Evolutionary conservation across 345 rosid genomes (phyloP), one percentile per base, ranked within the genome.

Genomic region (Murraya koenigii): DNA sequence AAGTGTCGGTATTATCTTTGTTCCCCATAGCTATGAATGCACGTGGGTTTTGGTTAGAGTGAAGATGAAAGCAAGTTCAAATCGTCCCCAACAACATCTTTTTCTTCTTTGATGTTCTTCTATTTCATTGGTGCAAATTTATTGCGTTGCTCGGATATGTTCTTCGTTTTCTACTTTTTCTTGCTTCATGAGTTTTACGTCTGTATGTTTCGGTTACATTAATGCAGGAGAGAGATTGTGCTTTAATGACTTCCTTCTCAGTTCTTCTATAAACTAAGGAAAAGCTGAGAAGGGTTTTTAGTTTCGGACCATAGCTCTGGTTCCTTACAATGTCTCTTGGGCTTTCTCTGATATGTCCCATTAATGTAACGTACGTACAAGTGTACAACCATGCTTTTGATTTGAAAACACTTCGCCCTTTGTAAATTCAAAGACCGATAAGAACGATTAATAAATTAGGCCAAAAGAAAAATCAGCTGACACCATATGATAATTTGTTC

Each of bases 11-110:
- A 78, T 61, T 82, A 33, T 84, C 76, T 77, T 72, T 77, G 59
- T 75, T 76, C 65, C 80, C 73, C 78, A 70, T 76, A 78, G 79
- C 80, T 79, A 81, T 84, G 75, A 85, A 84, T 82, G 87, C 85
- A 81, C 79, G 81, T 81, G 87, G 80, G 69, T 85, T 81, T 77
- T 72, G 86, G 81, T 82, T 80, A 82, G 79, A 81, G 75, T 63
- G 79, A 78, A 70, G 82, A 80, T 72, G 71, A 80, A 59, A 69
- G 69, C 68, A 66, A 83, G 76, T 72, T 79, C 74, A 77, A 79
- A 76, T 75, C 71, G 32, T 6, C 69, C 20, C 39, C 23, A 66
- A 68, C 75, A 56, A 44, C 78, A 76, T 74, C 73, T 52, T 81
- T 66, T 75, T 52, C 6, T 52, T 25, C 28, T 55, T 71, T 70